Evolutionary conservation across 2,329 filamentous ascomycete genomes (phyloP), one percentile per base, ranked within the genome.

Genomic region (Xenoacremonium recifei): DNA sequence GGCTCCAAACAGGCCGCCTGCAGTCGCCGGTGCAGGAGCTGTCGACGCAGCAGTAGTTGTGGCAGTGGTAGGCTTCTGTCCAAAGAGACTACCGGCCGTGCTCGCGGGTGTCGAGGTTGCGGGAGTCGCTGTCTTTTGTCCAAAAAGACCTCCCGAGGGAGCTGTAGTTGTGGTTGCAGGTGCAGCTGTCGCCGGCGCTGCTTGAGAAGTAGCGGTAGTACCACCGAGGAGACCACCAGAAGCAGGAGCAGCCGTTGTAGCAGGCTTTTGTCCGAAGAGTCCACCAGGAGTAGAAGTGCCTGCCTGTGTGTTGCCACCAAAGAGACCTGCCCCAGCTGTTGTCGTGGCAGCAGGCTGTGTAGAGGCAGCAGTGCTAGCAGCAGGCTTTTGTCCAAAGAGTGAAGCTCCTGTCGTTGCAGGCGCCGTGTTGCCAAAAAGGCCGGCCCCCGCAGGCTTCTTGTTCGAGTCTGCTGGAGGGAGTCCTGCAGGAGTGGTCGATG

Each of bases 401-500:
- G 59, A 32, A 35, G 51, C 46, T n/a, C 16, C 6, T 27, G 51
- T 39, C 37, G 52, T 15, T 37, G 55, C 49, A 15, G 55, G 40
- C 16, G 45, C 39, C 15, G 43, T 23, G 34, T 55, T 58, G 16
- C 51, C 50, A 34, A 61, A 61, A 6, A 62, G 39, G 35, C 35
- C 40, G n/a, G 49, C 33, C 3, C 48, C 37, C 5, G 51, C 47
- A 39, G 62, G 49, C 43, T 63, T 62, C 10, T 9, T 10, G n/a
- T 60, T 51, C 17, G 57, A 48, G 40, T 64, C 67, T 5, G 65
- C 55, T 1, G 76, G 75, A 41, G 77, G 77, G n/a, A 72, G 70
- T 25, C 77, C 77, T 17, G 76, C 76, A 13, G 77, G 76, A 25
- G 77, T 79, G 3, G 76, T 79, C 15, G 76, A 79, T 40, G 67